Conservation (phyloP, 2,329 filamentous ascomycete genomes). For the Sclerotiophoma versabilis region DNA sequence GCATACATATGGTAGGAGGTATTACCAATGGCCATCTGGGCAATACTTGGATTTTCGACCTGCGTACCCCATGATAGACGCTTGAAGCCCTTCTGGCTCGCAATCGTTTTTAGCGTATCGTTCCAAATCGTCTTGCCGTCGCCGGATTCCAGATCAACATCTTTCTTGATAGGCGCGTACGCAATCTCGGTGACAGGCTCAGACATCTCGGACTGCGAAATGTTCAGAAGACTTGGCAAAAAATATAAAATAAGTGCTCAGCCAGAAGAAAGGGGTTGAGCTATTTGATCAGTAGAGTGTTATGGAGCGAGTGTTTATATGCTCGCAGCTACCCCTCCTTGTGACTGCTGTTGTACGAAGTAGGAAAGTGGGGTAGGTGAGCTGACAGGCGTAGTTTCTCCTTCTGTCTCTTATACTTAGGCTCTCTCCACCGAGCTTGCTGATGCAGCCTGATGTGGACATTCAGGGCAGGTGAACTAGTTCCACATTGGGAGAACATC, state of each 20-base stretch:
- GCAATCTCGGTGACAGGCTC: constrained; percentile 50
- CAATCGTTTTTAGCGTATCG: constrained; percentile 44
- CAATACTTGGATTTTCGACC: constrained; percentile 49
- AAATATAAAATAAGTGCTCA: background rate
- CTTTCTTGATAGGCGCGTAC: constrained; percentile 48
- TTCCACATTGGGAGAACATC: too few relatives aligned
- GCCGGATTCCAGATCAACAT: constrained; percentile 30
- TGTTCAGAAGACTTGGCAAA: background rate
- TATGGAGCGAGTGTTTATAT: background rate
- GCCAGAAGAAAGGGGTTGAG: background rate
- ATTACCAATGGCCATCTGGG: constrained; percentile 52
- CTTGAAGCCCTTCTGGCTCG: constrained; percentile 47
- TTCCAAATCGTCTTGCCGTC: constrained; percentile 43
- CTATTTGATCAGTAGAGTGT: background rate
- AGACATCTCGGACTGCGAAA: constrained; percentile 21
- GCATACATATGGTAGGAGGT: too few relatives aligned
- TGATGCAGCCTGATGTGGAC: too few relatives aligned
- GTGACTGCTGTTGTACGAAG: background rate
- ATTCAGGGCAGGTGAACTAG: too few relatives aligned
- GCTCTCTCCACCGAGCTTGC: too few relatives aligned
- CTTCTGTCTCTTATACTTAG: too few relatives aligned
- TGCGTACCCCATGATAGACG: constrained; percentile 47
- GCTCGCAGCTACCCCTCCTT: constrained; percentile 9
- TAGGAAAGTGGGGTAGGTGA: constrained; percentile 8
- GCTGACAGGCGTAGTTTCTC: too few relatives aligned